Base-by-base conservation (phyloP, 1,284 basidiomycete species). In the Tilletiopsis washingtonensis region DNA sequence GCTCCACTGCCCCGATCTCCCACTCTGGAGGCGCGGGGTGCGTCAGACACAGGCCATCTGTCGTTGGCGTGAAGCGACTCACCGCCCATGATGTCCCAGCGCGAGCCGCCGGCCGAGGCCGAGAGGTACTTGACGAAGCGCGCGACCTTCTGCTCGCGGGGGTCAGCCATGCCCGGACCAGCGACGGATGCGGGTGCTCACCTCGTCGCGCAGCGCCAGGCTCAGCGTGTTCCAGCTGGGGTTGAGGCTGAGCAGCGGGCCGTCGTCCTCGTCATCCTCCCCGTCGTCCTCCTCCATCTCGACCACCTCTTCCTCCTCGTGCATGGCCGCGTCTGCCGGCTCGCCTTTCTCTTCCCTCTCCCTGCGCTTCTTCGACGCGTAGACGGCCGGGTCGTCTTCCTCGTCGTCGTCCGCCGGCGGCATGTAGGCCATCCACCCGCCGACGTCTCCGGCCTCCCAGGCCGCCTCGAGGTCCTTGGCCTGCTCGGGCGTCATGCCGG, bases 341-440 rank as follows among this genome's bases (percentile, higher is more conserved):
- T 64, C 58, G 66, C 29, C 63, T 51, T 27, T 64, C 9, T 56
- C 54, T 2, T 53, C 61, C 34, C 57, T 49, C 14, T 53, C 58
- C 2, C 55, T 56, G 59, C 0, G 50, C 61, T 1, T 59, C 59
- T 5, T 56, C 54, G 4, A 42, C 53, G 88, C 85, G 74, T 94
- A 96, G 15, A 94, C 86, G 2, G 90, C 89, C 4, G 91, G 91
- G 73, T 93, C 90, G 32, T 68, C 67, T 21, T 67, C 63, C 61
- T 91, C 89, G 59, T 87, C 87, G 69, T 88, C 89, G 59, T 91
- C 85, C 59, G 91, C 85, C 55, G 91, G 88, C 2, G 90, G 85
- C 82, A 94, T 88, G 74, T 94, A 96, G 73, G 89, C 93, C 79
- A 94, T 90, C 91, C 91, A 94, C 20, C 90, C 91, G 49, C 91